Base-by-base conservation (phyloP, 2,329 filamentous ascomycete species). In the Coniosporium tulheliwenetii region DNA sequence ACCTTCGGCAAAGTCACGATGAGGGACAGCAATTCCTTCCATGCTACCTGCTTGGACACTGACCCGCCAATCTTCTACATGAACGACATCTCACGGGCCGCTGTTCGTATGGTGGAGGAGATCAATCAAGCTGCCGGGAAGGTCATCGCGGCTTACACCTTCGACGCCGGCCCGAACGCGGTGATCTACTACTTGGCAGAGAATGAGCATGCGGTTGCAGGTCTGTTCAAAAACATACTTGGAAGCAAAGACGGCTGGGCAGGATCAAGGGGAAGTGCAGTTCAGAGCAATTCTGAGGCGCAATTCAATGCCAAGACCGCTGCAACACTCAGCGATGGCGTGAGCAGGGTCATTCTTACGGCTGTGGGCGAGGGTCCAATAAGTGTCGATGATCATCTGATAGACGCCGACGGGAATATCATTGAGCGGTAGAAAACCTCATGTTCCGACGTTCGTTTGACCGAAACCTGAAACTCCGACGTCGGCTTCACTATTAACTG, bases 61-160 rank as follows among this genome's bases (percentile, higher is more conserved):
- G 86, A 85, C 64, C 91, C 93, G 36, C 91, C 93, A 13, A 98
- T 98, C 57, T 95, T 94, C 64, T 98, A 98, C 70, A 79, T 98
- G 71, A 98, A 95, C 64, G 91, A 98, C 58, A 79, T 89, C 12
- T 89, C 81, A 14, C 71, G 82, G 32, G 85, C 89, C 1, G 86
- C 89, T 5, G 85, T 98, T 44, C 74, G 85, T 40, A 78, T 85
- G 12, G 87, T 95, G 29, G 86, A 98, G 66, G 73, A 79, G 50
- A 84, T 96, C 65, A 98, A 98, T 57, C 70, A 71, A 41, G 71
- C 73, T 16, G 85, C 82, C 4, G 86, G 85, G 41, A 80, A 77
- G 64, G 79, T 75, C 0, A 73, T 96, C 13, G 86, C 85, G 3
- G 91, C 91, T 3, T 98, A 98, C 62, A 98, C 91, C 0, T 98